phyloP scores from a whole-genome alignment of 1,284 basidiomycete genomes.

The Psilocybe mexicana region DNA sequence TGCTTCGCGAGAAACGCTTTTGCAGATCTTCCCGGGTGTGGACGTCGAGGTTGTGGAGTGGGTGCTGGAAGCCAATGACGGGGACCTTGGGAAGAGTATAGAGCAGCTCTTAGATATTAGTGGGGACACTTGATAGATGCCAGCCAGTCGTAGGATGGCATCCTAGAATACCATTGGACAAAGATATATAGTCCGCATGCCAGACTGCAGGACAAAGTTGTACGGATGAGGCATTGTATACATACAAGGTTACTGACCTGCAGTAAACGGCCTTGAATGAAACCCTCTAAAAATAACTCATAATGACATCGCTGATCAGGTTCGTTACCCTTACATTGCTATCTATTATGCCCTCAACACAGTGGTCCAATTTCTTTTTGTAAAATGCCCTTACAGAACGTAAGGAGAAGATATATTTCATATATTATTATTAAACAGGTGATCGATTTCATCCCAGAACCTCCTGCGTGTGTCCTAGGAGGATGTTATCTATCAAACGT shows the following conservation, averaged over 20 bases:
- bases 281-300: too few species aligned
- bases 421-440: background rate
- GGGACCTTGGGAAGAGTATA: constrained; percentile 87
- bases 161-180: background rate
- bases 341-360: too few species aligned
- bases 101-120: constrained; percentile 82
- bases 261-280: too few species aligned
- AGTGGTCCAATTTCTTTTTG: too few species aligned
- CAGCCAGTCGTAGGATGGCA: constrained; percentile 15
- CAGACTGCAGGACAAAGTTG: too few species aligned
- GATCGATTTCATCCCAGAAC: constrained; percentile 27
- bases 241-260: too few species aligned
- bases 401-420: background rate
- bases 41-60: constrained; percentile 83
- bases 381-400: too few species aligned
- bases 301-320: too few species aligned
- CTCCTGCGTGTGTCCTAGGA: constrained; percentile 57
- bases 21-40: constrained; percentile 84
- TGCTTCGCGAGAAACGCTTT: constrained; percentile 70
- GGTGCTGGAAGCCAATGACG: constrained; percentile 86
- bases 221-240: too few species aligned
- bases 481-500: constrained; percentile 90
- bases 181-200: background rate
- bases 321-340: too few species aligned
- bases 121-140: constrained; percentile 37